phyloP scores from a whole-genome alignment of 306 rosid genomes.

The Cucurbita argyrosperma region DNA sequence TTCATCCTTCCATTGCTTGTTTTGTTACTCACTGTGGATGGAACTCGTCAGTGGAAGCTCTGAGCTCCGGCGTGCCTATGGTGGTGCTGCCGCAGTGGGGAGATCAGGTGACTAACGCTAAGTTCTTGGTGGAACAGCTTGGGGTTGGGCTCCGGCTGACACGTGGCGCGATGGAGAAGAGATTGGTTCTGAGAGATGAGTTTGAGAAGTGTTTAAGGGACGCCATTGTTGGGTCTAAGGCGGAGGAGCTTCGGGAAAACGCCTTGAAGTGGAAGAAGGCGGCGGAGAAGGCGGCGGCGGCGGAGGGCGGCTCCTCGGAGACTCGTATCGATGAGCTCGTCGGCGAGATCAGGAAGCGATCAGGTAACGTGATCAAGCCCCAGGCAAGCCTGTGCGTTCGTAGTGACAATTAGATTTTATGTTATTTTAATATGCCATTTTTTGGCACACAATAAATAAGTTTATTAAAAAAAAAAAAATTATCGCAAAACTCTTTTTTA shows the following conservation, averaged over 20 bases:
- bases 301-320: constrained; percentile 32
- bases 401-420: accelerated
- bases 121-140: constrained; percentile 37
- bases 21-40: constrained; percentile 60
- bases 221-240: constrained; percentile 21
- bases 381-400: too few relatives aligned
- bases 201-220: constrained; percentile 18
- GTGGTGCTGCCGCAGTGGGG: constrained; percentile 71
- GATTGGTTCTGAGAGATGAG: constrained; percentile 19
- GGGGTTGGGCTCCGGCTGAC: constrained; percentile 22
- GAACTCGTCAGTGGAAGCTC: constrained; percentile 50
- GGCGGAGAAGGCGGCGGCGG: constrained; percentile 16
- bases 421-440: too few relatives aligned
- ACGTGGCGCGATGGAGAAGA: constrained; percentile 17
- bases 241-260: constrained; percentile 17
- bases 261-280: constrained; percentile 19
- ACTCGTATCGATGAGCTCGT: constrained; percentile 19
- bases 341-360: neutral
- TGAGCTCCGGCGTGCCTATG: constrained; percentile 39
- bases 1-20: constrained; percentile 40
- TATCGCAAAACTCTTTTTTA: too few relatives aligned
- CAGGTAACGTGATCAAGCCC: too few relatives aligned
- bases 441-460: too few relatives aligned
- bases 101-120: constrained; percentile 59
- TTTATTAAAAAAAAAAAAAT: too few relatives aligned